A percentile compares a stretch with the other conserved stretches of the same genome.
These are phyloP conservation scores for Apium graveolens DNA, from an alignment of 129 eudicot genomes.

Conservation along the genomic window DNA sequence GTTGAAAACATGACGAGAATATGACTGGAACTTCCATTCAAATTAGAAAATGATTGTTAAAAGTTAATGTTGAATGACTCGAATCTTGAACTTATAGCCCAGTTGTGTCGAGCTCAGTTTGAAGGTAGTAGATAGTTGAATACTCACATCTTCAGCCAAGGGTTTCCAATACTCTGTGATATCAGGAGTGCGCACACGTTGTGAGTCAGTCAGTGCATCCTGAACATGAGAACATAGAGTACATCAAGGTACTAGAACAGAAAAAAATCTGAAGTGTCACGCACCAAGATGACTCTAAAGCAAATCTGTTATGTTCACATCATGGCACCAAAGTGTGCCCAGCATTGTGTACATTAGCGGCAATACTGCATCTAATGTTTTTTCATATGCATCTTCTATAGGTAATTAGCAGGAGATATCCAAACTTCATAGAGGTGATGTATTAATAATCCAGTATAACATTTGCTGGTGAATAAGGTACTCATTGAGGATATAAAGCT, in stretches of 20 bases:
- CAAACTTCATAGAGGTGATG: not conserved
- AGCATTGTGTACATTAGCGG: not conserved
- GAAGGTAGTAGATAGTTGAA: constrained; percentile 10
- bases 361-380: not conserved
- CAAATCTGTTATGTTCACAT: not conserved
- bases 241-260: not conserved
- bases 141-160: constrained; percentile 81
- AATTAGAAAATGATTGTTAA: no score
- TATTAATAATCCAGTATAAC: not conserved
- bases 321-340: not conserved
- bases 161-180: constrained; percentile 88
- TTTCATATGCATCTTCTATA: not conserved
- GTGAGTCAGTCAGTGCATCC: constrained; percentile 90
- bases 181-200: constrained; percentile 75
- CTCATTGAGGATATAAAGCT: not conserved
- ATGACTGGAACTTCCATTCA: not conserved
- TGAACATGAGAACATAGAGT: constrained; percentile 19
- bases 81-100: no score
- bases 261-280: not conserved
- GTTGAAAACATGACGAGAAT: not conserved
- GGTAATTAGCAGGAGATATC: not conserved
- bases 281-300: not conserved
- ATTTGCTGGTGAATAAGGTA: not conserved
- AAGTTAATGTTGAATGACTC: not conserved
- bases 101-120: not conserved